phyloP scores from a whole-genome alignment of 2,329 filamentous ascomycete genomes.

The Colletotrichum camelliae region DNA sequence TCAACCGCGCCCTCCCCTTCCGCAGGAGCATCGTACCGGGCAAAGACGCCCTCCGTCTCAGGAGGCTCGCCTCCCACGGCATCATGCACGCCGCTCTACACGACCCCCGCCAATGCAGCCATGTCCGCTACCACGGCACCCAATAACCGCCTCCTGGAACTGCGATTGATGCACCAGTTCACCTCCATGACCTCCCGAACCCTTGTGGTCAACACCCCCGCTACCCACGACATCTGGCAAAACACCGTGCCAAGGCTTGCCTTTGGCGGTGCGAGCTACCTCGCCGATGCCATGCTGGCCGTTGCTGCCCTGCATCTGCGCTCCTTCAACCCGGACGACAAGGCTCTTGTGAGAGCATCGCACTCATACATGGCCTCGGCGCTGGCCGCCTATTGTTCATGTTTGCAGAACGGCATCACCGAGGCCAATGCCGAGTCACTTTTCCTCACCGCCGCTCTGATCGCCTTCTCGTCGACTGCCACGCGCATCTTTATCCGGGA shows the following conservation, averaged over 20 bases:
- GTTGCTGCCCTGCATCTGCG: conserved; percentile 69
- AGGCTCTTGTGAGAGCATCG: conserved; percentile 64
- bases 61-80: conserved; percentile 22
- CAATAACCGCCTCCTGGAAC: conserved; percentile 59
- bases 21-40: conserved; percentile 6
- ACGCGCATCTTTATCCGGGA: conserved; percentile 67
- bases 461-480: conserved; percentile 71
- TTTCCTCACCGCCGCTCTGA: conserved; percentile 66
- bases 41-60: conserved; percentile 24
- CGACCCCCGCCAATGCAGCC: conserved; percentile 35
- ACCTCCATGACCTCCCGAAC: conserved; percentile 66
- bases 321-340: conserved; percentile 61
- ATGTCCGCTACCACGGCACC: conserved; percentile 34
- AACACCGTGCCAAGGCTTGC: conserved; percentile 65
- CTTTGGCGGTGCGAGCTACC: conserved; percentile 61
- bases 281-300: conserved; percentile 68
- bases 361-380: conserved; percentile 71
- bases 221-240: conserved; percentile 63
- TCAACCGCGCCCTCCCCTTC: conserved; percentile 30
- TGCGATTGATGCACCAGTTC: conserved; percentile 70
- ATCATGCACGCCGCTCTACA: conserved; percentile 38
- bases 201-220: conserved; percentile 57
- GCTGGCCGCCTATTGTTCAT: conserved; percentile 63
- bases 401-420: conserved; percentile 61
- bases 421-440: conserved; percentile 66